These are phyloP conservation scores for Nasturtium officinale DNA, from an alignment of 345 rosid genomes.

Conservation along the genomic window DNA sequence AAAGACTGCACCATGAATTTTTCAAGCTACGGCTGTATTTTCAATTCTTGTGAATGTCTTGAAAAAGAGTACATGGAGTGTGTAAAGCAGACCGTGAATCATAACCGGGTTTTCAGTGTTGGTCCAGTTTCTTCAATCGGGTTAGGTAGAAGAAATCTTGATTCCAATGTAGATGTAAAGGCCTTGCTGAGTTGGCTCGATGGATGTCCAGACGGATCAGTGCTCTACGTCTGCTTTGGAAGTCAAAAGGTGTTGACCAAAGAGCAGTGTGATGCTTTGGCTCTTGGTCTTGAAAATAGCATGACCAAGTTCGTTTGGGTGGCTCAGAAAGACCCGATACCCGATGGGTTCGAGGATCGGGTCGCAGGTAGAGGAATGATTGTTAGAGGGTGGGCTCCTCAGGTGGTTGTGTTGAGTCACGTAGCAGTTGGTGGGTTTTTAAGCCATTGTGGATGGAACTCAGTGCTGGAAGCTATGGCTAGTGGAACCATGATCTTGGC, in stretches of 20 bases:
- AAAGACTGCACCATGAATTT: slow-evolving; percentile 40
- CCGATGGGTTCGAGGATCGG: slow-evolving; percentile 59
- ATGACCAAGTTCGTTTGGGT: slow-evolving; percentile 63
- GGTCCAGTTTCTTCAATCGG: slow-evolving; percentile 59
- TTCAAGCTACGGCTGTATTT: slow-evolving; percentile 49
- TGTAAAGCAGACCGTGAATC: slow-evolving; percentile 45
- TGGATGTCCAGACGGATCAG: slow-evolving; percentile 54
- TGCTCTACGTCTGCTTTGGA: slow-evolving; percentile 68
- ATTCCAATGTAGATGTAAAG: neutral
- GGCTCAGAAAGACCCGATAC: slow-evolving; percentile 49
- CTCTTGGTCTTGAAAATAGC: slow-evolving; percentile 58
- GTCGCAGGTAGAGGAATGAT: slow-evolving; percentile 49
- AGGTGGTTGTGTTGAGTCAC: slow-evolving; percentile 54
- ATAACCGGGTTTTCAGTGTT: slow-evolving; percentile 50
- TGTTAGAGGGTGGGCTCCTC: slow-evolving; percentile 63
- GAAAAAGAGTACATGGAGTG: slow-evolving; percentile 49
- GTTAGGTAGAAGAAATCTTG: neutral
- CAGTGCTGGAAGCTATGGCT: slow-evolving; percentile 56
- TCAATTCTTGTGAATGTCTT: slow-evolving; percentile 52
- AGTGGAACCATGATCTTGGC: slow-evolving; percentile 53
- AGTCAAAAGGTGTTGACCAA: slow-evolving; percentile 52
- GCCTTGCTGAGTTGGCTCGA: slow-evolving; percentile 56
- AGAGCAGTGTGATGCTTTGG: slow-evolving; percentile 58
- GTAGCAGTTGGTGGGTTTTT: slow-evolving; percentile 61
- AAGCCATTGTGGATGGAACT: slow-evolving; percentile 86